Percentiles rank a stretch among this genome's conserved stretches.
Conservation (phyloP, 2,329 filamentous ascomycete species). For the Colletotrichum eleusines region DNA sequence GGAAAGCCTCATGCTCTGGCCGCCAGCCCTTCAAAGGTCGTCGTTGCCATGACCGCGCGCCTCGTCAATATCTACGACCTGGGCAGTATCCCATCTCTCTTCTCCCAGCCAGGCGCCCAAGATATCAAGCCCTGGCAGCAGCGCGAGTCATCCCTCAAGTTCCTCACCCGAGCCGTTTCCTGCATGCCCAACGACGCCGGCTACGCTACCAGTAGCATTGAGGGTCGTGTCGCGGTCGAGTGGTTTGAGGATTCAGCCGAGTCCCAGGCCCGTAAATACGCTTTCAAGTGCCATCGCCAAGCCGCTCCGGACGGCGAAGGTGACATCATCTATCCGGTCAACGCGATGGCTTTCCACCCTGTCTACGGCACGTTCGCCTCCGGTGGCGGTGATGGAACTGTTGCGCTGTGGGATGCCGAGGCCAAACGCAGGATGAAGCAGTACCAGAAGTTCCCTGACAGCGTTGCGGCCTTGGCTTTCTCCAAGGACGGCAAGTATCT, state of each 20-base stretch:
- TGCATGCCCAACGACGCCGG: slow-evolving; percentile 98
- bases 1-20: slow-evolving; percentile 92
- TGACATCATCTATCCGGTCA: slow-evolving; percentile 92
- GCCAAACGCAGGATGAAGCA: slow-evolving; percentile 91
- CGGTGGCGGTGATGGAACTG: slow-evolving; percentile 89
- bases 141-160: slow-evolving; percentile 93
- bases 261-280: slow-evolving; percentile 93
- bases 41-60: slow-evolving; percentile 95
- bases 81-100: slow-evolving; percentile 69
- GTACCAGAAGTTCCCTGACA: slow-evolving; percentile 86
- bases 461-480: slow-evolving; percentile 82
- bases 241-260: slow-evolving; percentile 94
- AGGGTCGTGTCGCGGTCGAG: slow-evolving; percentile 95
- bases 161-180: slow-evolving; percentile 91
- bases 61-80: slow-evolving; percentile 97
- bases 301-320: slow-evolving; percentile 71
- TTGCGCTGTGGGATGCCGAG: slow-evolving; percentile 93
- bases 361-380: slow-evolving; percentile 87
- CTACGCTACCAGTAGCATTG: slow-evolving; percentile 92
- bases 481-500: slow-evolving; percentile 81
- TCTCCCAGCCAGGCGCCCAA: slow-evolving; percentile 62
- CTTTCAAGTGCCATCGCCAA: slow-evolving; percentile 98
- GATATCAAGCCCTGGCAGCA: slow-evolving; percentile 87
- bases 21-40: slow-evolving; percentile 81
- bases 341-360: slow-evolving; percentile 90